These are phyloP conservation scores for Atkinsonella texensis DNA, from an alignment of 2,329 filamentous ascomycete species.

Conservation along the genomic window DNA sequence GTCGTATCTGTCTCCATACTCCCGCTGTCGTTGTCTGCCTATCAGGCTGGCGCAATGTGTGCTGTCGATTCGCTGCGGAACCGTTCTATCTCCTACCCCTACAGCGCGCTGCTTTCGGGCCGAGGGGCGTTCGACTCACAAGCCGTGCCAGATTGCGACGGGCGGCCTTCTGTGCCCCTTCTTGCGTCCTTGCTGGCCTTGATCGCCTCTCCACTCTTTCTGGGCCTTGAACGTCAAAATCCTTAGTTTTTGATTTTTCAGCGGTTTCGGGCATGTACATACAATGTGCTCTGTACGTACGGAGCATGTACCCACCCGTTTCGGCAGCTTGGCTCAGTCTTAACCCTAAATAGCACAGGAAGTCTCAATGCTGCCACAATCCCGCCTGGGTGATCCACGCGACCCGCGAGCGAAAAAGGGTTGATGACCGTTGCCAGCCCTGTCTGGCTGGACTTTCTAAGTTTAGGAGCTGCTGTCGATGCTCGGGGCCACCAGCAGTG, in stretches of 20 bases:
- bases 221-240: background rate
- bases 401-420: background rate
- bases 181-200: background rate
- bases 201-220: background rate
- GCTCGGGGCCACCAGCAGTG: background rate
- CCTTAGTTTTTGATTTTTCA: background rate
- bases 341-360: background rate
- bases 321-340: background rate
- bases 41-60: background rate
- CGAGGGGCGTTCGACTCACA: conserved; percentile 6
- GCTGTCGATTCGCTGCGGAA: background rate
- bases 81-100: background rate
- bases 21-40: background rate
- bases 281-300: background rate
- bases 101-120: background rate
- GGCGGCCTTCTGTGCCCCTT: too few species aligned
- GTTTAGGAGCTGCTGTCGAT: background rate
- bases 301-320: background rate
- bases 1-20: background rate
- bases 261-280: background rate
- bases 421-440: background rate
- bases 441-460: background rate
- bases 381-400: background rate
- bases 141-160: conserved; percentile 4
- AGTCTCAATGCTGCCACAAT: background rate